Evolutionary conservation across 2,329 filamentous ascomycete genomes (phyloP).

Genomic region (Xylaria sp.): DNA sequence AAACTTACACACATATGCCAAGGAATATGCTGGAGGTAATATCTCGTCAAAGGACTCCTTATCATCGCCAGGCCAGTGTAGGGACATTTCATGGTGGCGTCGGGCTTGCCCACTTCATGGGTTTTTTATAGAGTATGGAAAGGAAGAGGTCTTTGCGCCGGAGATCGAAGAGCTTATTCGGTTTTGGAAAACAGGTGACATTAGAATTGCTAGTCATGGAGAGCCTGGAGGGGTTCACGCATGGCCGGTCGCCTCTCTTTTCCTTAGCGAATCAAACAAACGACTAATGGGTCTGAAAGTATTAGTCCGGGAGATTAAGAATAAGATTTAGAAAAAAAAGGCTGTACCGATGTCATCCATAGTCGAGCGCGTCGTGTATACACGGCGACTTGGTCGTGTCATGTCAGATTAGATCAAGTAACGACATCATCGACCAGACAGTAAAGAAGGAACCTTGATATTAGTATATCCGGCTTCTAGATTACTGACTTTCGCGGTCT

Average conservation of each 20-base stretch:
- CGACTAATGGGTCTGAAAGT: conserved; percentile 63
- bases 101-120: conserved; percentile 73
- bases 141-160: conserved; percentile 80
- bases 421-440: conserved; percentile 58
- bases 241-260: conserved; percentile 80
- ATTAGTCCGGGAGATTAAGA: conserved; percentile 55
- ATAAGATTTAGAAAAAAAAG: conserved; percentile 47
- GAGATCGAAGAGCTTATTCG: conserved; percentile 72
- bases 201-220: conserved; percentile 67
- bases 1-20: conserved; percentile 75
- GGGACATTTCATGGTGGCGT: conserved; percentile 73
- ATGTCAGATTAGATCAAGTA: conserved; percentile 76
- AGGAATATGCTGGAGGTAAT: conserved; percentile 71
- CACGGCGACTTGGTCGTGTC: conserved; percentile 37
- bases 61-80: conserved; percentile 78
- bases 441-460: conserved; percentile 61
- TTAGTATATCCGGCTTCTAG: conserved; percentile 61
- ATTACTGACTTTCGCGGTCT: conserved; percentile 50
- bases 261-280: conserved; percentile 62
- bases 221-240: conserved; percentile 79
- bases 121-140: conserved; percentile 76
- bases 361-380: not conserved
- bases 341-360: not conserved
- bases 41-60: conserved; percentile 62
- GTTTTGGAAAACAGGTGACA: conserved; percentile 63